A percentile compares a stretch with the other conserved stretches of the same genome.
Conservation (phyloP, 2,329 filamentous ascomycete genomes). For the Hortaea sp. region DNA sequence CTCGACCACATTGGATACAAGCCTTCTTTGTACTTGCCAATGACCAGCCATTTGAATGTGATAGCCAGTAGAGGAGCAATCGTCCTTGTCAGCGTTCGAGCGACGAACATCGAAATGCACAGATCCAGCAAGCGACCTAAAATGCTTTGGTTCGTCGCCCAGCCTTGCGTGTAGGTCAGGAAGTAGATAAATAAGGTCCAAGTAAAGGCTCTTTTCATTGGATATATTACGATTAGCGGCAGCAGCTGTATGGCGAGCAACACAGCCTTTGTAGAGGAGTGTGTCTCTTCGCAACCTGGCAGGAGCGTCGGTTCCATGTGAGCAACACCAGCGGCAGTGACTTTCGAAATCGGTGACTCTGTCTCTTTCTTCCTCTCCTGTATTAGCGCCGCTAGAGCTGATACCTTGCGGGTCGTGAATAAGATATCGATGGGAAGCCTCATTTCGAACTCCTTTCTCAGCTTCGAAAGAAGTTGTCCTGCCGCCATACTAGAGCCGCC, state of each 20-base stretch:
- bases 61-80: slow-evolving; percentile 41
- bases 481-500: slow-evolving; percentile 47
- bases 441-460: slow-evolving; percentile 41
- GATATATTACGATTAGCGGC: slow-evolving; percentile 42
- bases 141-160: slow-evolving; percentile 31
- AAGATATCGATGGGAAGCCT: slow-evolving; percentile 43
- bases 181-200: slow-evolving; percentile 45
- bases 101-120: slow-evolving; percentile 35
- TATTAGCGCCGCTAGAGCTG: slow-evolving; percentile 29
- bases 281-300: slow-evolving; percentile 31
- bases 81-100: slow-evolving; percentile 31
- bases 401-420: slow-evolving; percentile 40
- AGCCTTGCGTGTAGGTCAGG: slow-evolving; percentile 32
- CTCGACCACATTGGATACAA: slow-evolving; percentile 50
- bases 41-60: slow-evolving; percentile 44
- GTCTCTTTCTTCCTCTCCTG: slow-evolving; percentile 18
- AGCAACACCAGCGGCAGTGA: too few relatives aligned
- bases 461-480: slow-evolving; percentile 41
- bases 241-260: slow-evolving; percentile 43
- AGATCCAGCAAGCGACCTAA: slow-evolving; percentile 42
- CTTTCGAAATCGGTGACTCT: slow-evolving; percentile 1
- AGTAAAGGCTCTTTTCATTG: slow-evolving; percentile 40
- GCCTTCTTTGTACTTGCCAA: slow-evolving; percentile 44
- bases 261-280: slow-evolving; percentile 41
- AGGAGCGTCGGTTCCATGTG: slow-evolving; percentile 7